Percentiles rank a stretch among this genome's conserved stretches.
Conservation (phyloP, 2,329 filamentous ascomycete genomes). For the Exophiala lecanii-corni region DNA sequence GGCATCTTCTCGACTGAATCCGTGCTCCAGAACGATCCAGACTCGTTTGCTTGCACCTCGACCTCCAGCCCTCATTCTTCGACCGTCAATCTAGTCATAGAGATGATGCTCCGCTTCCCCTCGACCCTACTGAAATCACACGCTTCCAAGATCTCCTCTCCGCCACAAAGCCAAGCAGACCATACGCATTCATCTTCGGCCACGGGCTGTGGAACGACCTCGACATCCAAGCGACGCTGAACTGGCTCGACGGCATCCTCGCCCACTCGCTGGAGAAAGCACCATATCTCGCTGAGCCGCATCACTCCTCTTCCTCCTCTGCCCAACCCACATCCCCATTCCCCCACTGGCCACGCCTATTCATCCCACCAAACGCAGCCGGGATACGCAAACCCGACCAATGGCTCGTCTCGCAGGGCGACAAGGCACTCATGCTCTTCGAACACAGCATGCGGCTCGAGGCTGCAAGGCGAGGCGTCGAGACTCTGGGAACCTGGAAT, state of each 20-base stretch:
- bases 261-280: slow-evolving; percentile 81
- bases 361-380: slow-evolving; percentile 45
- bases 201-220: slow-evolving; percentile 48
- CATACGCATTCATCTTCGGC: slow-evolving; percentile 43
- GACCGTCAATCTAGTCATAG: slow-evolving; percentile 38
- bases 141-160: slow-evolving; percentile 38
- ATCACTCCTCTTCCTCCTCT: not conserved
- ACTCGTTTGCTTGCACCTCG: slow-evolving; percentile 38
- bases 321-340: not conserved
- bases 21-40: slow-evolving; percentile 40
- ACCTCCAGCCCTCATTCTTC: slow-evolving; percentile 8
- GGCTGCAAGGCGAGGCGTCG: slow-evolving; percentile 35
- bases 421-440: slow-evolving; percentile 45
- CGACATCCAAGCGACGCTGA: slow-evolving; percentile 37
- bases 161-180: slow-evolving; percentile 29
- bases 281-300: slow-evolving; percentile 14
- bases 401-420: slow-evolving; percentile 44
- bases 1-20: slow-evolving; percentile 47
- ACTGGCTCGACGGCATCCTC: slow-evolving; percentile 69
- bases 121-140: slow-evolving; percentile 37
- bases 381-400: slow-evolving; percentile 45
- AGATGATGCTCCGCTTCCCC: slow-evolving; percentile 43
- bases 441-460: slow-evolving; percentile 39
- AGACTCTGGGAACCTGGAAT: slow-evolving; percentile 49
- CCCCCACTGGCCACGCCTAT: slow-evolving; percentile 28